A percentile compares a stretch with the other conserved stretches of the same genome.
Evolutionary conservation across 305 asterid genomes (phyloP).

Genomic region (Fraxinus sp.): DNA sequence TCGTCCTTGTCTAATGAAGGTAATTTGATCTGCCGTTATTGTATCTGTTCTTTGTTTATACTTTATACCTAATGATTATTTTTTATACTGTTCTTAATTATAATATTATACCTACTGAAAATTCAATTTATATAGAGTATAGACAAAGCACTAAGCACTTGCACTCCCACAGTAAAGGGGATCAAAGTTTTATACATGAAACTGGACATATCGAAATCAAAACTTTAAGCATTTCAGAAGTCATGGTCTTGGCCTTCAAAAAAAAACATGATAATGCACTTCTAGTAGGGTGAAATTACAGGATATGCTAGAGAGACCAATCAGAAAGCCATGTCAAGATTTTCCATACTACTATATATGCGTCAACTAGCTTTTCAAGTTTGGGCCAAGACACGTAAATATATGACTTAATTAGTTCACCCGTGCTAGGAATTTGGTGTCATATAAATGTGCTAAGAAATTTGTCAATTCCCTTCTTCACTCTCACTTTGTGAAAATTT

Average conservation of each 20-base stretch:
- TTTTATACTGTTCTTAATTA: no score
- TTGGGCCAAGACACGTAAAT: constrained; percentile 54
- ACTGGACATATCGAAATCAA: constrained; percentile 17
- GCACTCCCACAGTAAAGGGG: not conserved
- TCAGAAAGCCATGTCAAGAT: constrained; percentile 35
- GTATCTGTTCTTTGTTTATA: not conserved
- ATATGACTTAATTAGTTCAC: constrained; percentile 49
- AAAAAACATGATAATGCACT: constrained; percentile 15
- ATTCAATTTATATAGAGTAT: constrained; percentile 14
- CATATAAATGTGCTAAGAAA: constrained; percentile 56
- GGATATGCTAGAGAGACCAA: constrained; percentile 17
- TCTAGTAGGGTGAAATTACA: constrained; percentile 13
- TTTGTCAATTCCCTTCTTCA: constrained; percentile 71
- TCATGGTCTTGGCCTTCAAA: constrained; percentile 7
- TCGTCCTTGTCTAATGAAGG: not conserved
- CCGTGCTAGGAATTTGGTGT: constrained; percentile 67
- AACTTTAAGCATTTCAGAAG: constrained; percentile 21
- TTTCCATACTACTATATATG: constrained; percentile 63
- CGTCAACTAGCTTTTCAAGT: constrained; percentile 80
- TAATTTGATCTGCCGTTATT: not conserved
- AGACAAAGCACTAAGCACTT: not conserved
- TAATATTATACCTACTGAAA: no score
- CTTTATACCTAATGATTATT: not conserved
- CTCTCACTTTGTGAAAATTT: constrained; percentile 50
- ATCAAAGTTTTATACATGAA: constrained; percentile 22